These are phyloP conservation scores for Suhomyces pyralidae DNA, from an alignment of 805 yeast genomes.

Conservation along the genomic window DNA sequence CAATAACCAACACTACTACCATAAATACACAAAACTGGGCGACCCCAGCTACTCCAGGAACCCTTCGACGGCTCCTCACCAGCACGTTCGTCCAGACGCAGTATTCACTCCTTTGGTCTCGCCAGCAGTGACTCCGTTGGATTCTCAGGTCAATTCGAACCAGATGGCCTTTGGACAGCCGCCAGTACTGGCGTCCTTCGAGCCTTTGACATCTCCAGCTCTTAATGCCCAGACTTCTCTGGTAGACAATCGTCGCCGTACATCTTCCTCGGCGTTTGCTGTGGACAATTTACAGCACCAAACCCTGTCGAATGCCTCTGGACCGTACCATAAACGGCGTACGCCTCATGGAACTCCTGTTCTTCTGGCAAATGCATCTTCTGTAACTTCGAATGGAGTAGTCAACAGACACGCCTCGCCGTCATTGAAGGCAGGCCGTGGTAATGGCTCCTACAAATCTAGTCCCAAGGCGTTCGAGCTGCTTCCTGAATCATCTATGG, in stretches of 20 bases:
- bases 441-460: not conserved
- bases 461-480: slow-evolving; percentile 18
- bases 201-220: slow-evolving; percentile 69
- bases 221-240: slow-evolving; percentile 42
- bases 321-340: slow-evolving; percentile 27
- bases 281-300: slow-evolving; percentile 7
- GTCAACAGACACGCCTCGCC: slow-evolving; percentile 1
- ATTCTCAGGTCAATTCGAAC: slow-evolving; percentile 24
- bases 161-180: slow-evolving; percentile 13
- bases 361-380: slow-evolving; percentile 22
- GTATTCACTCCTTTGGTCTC: slow-evolving; percentile 75
- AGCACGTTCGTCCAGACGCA: slow-evolving; percentile 51
- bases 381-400: not conserved
- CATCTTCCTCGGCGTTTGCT: slow-evolving; percentile 27
- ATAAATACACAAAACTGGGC: slow-evolving; percentile 20
- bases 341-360: slow-evolving; percentile 47
- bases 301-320: not conserved
- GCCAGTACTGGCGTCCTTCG: slow-evolving; percentile 32
- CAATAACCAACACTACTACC: slow-evolving; percentile 41
- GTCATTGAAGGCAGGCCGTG: slow-evolving; percentile 1
- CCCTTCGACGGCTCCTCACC: slow-evolving; percentile 15
- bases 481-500: slow-evolving; percentile 28
- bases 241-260: slow-evolving; percentile 28
- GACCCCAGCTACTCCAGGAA: not conserved
- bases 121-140: slow-evolving; percentile 71